Evolutionary conservation across 768 basidiomycete genomes (phyloP).

Genomic region (Jaapia argillacea): DNA sequence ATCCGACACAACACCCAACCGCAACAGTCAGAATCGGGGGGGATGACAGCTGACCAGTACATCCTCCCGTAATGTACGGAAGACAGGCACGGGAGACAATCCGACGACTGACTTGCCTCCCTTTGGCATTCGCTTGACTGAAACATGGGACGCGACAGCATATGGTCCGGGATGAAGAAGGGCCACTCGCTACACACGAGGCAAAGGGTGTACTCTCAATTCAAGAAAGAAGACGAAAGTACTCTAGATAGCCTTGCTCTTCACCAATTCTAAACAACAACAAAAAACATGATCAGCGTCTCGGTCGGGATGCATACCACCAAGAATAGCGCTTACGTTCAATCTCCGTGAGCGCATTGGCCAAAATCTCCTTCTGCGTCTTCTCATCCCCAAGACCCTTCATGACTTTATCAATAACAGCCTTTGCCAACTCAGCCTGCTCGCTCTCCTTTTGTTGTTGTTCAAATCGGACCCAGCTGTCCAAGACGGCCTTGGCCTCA

Average conservation of each 20-base stretch:
- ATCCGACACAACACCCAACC: too few species aligned
- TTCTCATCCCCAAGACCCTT: constrained; percentile 79
- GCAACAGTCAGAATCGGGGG: too few species aligned
- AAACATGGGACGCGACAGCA: too few species aligned
- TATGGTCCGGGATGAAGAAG: too few species aligned
- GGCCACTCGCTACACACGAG: too few species aligned
- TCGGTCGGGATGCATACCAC: neutral
- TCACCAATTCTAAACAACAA: constrained; percentile 62
- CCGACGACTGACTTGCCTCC: too few species aligned
- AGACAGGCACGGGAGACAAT: too few species aligned
- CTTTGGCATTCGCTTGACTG: too few species aligned
- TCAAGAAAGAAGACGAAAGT: too few species aligned
- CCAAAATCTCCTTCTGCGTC: constrained; percentile 77
- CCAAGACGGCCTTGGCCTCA: constrained; percentile 90
- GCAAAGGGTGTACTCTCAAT: too few species aligned
- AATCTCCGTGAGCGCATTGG: constrained; percentile 75
- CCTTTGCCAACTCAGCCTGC: constrained; percentile 84
- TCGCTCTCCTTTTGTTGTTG: constrained; percentile 95
- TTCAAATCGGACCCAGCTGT: constrained; percentile 97
- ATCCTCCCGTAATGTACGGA: too few species aligned
- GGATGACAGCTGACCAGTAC: too few species aligned
- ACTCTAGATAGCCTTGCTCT: constrained; percentile 79
- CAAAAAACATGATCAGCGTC: constrained; percentile 1
- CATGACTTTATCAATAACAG: constrained; percentile 83
- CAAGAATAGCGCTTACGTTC: constrained; percentile 63